Base-by-base conservation (phyloP, 2,329 filamentous ascomycete species). In the Bipolaris cookei region DNA sequence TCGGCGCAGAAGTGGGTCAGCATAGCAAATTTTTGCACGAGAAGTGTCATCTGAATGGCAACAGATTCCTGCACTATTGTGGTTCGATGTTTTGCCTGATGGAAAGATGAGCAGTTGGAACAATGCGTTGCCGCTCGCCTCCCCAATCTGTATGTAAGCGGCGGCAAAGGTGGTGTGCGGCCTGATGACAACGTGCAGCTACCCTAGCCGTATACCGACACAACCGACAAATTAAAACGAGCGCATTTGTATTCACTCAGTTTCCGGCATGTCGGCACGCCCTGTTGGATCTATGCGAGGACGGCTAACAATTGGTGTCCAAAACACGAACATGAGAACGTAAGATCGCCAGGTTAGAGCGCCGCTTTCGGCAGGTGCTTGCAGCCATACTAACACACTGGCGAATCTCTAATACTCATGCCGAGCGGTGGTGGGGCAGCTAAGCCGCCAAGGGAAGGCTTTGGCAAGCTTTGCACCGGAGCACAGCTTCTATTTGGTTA, bases 381-480 rank as follows among this genome's bases (percentile, higher is more conserved):
- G 58, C 53, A 62, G 50, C 42, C 53, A 51, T 46, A 59, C 50
- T 39, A 56, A 39, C 42, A 23, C 38, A 16, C 20, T 45, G 46
- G 45, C 55, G 37, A 58, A 53, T 59, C 50, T 42, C 58, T 16
- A 46, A 32, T 3, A 41, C 32, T 23, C 47, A 53, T 30, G 54
- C 54, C 54, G 49, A 50, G 55, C 42, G 45, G 41, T 52, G 28
- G 59, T 64, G 63, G 67, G 63, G 61, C 50, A 38, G 44, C 54
- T 62, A 71, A 71, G 65, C 58, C 51, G 67, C 68, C 66, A 69
- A 70, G 66, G 44, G 51, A 66, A 70, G 53, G 65, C 65, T 67
- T 68, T 49, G 58, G 45, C 53, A 58, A 53, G 63, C 66, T 68
- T 69, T 58, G 62, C 43, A 23, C 49, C 65, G 66, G 63, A 59